Evolutionary conservation across 208 protist genomes (phyloP).

Genomic region (Trypanosoma platydactyli): DNA sequence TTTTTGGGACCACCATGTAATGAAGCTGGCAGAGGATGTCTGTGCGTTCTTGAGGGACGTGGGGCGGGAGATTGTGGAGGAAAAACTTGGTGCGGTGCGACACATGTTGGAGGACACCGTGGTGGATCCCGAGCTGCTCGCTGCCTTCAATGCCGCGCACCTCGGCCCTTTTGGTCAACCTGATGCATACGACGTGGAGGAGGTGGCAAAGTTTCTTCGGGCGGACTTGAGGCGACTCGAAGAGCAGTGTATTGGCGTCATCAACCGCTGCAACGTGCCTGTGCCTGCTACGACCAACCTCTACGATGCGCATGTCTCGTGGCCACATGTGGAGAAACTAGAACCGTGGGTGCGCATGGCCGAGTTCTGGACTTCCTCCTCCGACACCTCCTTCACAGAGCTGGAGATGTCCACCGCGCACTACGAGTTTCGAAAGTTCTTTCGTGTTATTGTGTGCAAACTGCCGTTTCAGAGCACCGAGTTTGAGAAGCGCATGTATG

Average conservation of each 20-base stretch:
- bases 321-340: conserved; percentile 81
- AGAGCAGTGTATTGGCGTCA: conserved; percentile 75
- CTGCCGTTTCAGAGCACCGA: conserved; percentile 88
- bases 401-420: conserved; percentile 89
- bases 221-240: conserved; percentile 66
- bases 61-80: conserved; percentile 66
- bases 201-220: conserved; percentile 84
- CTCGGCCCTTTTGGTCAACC: conserved; percentile 64
- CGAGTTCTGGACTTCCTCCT: conserved; percentile 88
- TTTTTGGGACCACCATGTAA: conserved; percentile 89
- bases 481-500: conserved; percentile 90
- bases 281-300: conserved; percentile 76
- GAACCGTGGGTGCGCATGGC: conserved; percentile 88
- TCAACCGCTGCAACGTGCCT: conserved; percentile 84
- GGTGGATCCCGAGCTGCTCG: conserved; percentile 67
- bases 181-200: conserved; percentile 72
- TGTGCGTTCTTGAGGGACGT: conserved; percentile 86
- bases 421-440: conserved; percentile 90
- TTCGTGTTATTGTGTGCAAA: conserved; percentile 83
- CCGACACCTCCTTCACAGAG: conserved; percentile 83
- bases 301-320: conserved; percentile 81
- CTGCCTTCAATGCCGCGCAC: conserved; percentile 48
- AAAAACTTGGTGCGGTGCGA: conserved; percentile 71
- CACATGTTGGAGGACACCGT: conserved; percentile 34
- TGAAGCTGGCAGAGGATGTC: conserved; percentile 87